Evolutionary conservation across 306 rosid genomes (phyloP).

Genomic region (Clitoria ternatea): DNA sequence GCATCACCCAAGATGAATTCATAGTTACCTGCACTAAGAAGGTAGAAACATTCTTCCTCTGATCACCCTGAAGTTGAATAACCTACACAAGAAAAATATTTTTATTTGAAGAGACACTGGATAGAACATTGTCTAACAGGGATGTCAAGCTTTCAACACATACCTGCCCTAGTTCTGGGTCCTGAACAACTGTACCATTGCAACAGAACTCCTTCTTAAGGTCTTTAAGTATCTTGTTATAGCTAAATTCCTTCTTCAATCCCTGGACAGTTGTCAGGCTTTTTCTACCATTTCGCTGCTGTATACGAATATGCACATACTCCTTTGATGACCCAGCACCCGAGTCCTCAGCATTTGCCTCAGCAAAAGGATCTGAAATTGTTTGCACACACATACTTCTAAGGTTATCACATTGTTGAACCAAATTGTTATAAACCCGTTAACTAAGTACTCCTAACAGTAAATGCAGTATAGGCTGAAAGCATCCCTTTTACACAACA

Average conservation of each 20-base stretch:
- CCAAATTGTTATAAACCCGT: not conserved
- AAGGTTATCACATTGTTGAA: not conserved
- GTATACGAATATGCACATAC: constrained; percentile 83
- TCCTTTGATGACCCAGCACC: constrained; percentile 88
- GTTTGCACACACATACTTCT: not conserved
- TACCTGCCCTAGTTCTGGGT: constrained; percentile 87
- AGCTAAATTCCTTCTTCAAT: constrained; percentile 82
- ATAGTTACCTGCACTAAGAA: constrained; percentile 63
- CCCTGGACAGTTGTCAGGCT: constrained; percentile 91
- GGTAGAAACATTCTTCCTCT: constrained; percentile 52
- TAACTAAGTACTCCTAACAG: not conserved
- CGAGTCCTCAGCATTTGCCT: constrained; percentile 66
- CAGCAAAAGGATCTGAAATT: constrained; percentile 79
- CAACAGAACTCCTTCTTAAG: constrained; percentile 84
- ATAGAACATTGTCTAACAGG: not conserved
- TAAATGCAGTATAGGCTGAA: not conserved
- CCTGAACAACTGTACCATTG: constrained; percentile 90
- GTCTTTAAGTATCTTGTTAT: constrained; percentile 79
- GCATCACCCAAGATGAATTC: not conserved
- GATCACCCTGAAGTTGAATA: constrained; percentile 93
- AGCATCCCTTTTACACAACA: not conserved
- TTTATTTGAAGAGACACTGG: not conserved
- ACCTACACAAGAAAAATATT: constrained; percentile 43
- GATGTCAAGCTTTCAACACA: not conserved
- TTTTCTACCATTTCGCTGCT: constrained; percentile 86